Conservation (phyloP, 257 asterid genomes). For the Oldenlandia corymbosa region DNA sequence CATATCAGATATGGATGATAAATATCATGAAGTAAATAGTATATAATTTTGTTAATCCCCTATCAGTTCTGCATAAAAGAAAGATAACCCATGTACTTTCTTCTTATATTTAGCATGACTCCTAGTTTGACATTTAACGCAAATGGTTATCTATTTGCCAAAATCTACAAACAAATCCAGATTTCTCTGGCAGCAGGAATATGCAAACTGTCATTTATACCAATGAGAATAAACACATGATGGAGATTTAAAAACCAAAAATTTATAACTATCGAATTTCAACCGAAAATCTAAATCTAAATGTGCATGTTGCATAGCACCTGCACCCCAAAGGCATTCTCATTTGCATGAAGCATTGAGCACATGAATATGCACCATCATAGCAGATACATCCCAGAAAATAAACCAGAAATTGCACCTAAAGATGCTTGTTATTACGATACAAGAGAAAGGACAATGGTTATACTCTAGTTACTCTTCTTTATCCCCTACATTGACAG, state of each 20-base stretch:
- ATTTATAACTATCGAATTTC: background rate
- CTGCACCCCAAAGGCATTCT: background rate
- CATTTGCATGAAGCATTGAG: background rate
- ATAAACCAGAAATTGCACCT: background rate
- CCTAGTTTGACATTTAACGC: background rate
- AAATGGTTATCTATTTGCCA: background rate
- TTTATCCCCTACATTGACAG: too few species aligned
- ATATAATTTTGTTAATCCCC: too few species aligned
- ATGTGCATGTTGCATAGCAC: background rate
- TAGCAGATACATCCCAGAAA: too few species aligned
- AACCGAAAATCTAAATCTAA: background rate
- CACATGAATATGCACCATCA: background rate
- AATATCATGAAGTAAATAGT: background rate
- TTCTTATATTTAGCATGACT: background rate
- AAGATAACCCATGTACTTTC: background rate
- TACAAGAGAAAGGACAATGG: background rate
- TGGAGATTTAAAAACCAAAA: too few species aligned
- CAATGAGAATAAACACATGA: too few species aligned
- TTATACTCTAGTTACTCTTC: background rate
- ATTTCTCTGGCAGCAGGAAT: background rate
- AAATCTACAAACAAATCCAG: background rate
- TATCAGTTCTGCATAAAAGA: too few species aligned
- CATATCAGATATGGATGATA: too few species aligned
- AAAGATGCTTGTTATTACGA: background rate
- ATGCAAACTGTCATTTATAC: too few species aligned